Evolutionary conservation across 768 basidiomycete genomes (phyloP).

Genomic region (Phaeotremella fagi): DNA sequence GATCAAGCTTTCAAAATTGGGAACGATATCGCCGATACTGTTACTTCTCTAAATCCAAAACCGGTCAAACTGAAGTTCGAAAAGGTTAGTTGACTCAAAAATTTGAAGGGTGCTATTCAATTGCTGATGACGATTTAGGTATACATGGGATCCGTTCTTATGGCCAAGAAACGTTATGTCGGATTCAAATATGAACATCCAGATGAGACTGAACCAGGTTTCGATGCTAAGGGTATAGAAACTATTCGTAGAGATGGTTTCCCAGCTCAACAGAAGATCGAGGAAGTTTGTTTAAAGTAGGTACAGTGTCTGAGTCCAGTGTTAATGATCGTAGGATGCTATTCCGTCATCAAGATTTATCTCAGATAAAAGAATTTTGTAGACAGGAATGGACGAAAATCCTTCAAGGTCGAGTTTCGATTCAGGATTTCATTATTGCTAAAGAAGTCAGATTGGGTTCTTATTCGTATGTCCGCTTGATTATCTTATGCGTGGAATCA

Average conservation of each 20-base stretch:
- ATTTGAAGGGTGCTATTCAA: not conserved
- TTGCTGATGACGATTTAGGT: conserved; percentile 56
- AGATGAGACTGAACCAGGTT: conserved; percentile 69
- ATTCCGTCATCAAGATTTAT: conserved; percentile 84
- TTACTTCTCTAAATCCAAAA: conserved; percentile 79
- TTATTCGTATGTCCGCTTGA: conserved; percentile 63
- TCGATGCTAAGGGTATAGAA: conserved; percentile 98
- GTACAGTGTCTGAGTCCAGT: conserved; percentile 21
- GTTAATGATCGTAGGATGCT: conserved; percentile 59
- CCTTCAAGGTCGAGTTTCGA: conserved; percentile 68
- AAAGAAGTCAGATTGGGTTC: conserved; percentile 91
- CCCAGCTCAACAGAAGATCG: conserved; percentile 85
- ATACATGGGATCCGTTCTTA: conserved; percentile 86
- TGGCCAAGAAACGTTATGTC: conserved; percentile 98
- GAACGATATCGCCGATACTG: conserved; percentile 79
- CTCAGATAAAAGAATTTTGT: conserved; percentile 82
- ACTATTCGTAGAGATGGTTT: conserved; percentile 91
- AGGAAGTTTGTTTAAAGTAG: conserved; percentile 82
- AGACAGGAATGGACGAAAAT: conserved; percentile 77
- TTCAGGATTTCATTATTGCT: conserved; percentile 92
- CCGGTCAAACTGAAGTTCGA: conserved; percentile 97
- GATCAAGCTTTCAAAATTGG: conserved; percentile 92
- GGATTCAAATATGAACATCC: conserved; percentile 89
- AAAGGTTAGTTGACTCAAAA: conserved; percentile 58
- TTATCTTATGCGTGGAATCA: not conserved